Evolutionary conservation across 2,329 filamentous ascomycete species (phyloP), one percentile per base, ranked within the genome.

Genomic region (Epichloe sylvatica): DNA sequence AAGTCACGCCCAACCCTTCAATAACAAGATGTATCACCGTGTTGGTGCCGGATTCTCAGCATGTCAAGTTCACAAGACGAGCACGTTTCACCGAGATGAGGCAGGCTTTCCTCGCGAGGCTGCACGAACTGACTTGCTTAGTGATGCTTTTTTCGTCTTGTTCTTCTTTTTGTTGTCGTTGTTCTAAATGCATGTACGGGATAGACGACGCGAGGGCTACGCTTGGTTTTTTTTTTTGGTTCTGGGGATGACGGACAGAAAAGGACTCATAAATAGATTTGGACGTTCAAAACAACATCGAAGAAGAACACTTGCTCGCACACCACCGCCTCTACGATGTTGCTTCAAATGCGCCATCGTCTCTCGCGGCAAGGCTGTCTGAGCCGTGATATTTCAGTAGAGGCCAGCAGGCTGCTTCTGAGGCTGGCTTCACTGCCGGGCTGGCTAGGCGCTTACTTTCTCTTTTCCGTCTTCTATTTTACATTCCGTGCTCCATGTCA

Each of bases 201-300:
- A 49, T 55, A 56, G 52, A 52, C 30, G 30, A 30, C 30, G 30
- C 45, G 49, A 50, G 45, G 51, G 49, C 53, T 40, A 46, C 19
- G n/a, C 19, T 48, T 35, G 38, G 47, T 49, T 50, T 3, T 30
- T 3, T 30, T 19, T 30, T 30, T 9, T 30, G 25, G 25, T 30
- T 30, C 8, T 38, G 40, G 53, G 50, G 35, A 51, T 49, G 49
- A 43, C 19, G 46, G 41, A 39, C 47, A 30, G 30, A 30, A 15
- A 7, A 51, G 49, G 49, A 35, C 46, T 46, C 54, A 56, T 53
- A 52, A 55, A 56, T 53, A 54, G 53, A 51, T 47, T 43, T 43
- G 46, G 17, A 48, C 37, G 41, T 43, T 44, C 21, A 30, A 38
- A 19, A 11, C 37, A 17, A 42, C 21, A 23, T 11, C 1, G 17